Conservation (phyloP, 176 grass and related monocot species). For the Canna indica region DNA sequence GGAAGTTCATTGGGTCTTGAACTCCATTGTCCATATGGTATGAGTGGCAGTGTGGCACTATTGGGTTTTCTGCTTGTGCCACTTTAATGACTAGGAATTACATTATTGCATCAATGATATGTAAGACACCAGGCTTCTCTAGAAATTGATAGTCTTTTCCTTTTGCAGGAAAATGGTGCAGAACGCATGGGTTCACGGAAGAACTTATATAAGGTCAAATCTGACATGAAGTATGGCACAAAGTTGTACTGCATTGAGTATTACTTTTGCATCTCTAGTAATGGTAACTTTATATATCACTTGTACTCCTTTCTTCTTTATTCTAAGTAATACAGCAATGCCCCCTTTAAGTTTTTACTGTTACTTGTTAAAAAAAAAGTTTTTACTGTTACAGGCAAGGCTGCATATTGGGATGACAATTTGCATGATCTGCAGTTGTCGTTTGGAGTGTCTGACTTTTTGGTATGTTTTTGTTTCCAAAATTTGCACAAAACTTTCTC, state of each 20-base stretch:
- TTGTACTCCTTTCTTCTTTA: constrained; percentile 1
- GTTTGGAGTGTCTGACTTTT: constrained; percentile 80
- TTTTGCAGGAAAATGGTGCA: constrained; percentile 82
- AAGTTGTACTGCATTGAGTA: constrained; percentile 83
- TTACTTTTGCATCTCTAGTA: constrained; percentile 62
- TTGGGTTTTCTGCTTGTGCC: too few relatives aligned
- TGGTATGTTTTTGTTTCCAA: constrained; percentile 34
- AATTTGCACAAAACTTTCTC: constrained; percentile 1
- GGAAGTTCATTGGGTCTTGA: too few relatives aligned
- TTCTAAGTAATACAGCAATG: constrained; percentile 4
- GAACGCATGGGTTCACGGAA: constrained; percentile 40
- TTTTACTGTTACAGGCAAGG: constrained; percentile 40
- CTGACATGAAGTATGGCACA: constrained; percentile 75
- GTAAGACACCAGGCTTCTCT: not conserved
- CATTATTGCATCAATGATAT: not conserved
- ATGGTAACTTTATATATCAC: constrained; percentile 37
- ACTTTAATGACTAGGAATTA: too few relatives aligned
- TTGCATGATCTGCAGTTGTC: constrained; percentile 74
- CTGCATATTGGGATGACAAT: constrained; percentile 72
- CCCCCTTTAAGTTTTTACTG: not conserved
- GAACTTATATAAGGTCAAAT: constrained; percentile 66
- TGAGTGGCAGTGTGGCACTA: too few relatives aligned
- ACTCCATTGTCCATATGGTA: too few relatives aligned
- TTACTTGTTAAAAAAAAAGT: too few relatives aligned
- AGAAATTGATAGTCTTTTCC: not conserved